Percentiles rank a stretch among this genome's conserved stretches.
phyloP scores from a whole-genome alignment of 371 early-diverging fungal species.

The Syncephalastrum contaminatum region DNA sequence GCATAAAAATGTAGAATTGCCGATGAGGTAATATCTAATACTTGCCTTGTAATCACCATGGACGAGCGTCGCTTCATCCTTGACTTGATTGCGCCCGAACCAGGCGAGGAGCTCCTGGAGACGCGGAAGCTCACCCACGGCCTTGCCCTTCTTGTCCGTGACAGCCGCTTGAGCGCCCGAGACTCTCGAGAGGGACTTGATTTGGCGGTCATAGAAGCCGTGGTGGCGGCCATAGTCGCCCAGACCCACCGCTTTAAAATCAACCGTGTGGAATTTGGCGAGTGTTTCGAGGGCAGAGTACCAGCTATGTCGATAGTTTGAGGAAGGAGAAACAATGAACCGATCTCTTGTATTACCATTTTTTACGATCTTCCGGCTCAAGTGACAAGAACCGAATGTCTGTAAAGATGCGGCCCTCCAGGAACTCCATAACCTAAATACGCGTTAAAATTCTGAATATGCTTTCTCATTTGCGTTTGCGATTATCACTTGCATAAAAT shows the following conservation, averaged over 20 bases:
- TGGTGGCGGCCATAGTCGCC: conserved; percentile 58
- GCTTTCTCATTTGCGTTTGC: conserved; percentile 1
- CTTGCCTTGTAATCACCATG: conserved; percentile 89
- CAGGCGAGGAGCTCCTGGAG: conserved; percentile 69
- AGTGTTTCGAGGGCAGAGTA: conserved; percentile 68
- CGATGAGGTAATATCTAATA: background rate
- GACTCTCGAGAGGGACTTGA: conserved; percentile 64
- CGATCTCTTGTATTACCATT: conserved; percentile 36
- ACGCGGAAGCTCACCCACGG: conserved; percentile 66
- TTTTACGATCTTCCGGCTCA: conserved; percentile 50
- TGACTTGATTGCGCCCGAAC: conserved; percentile 63
- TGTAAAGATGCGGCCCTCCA: conserved; percentile 81
- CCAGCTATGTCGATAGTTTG: conserved; percentile 47
- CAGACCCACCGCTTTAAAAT: conserved; percentile 65
- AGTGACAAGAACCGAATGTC: conserved; percentile 57
- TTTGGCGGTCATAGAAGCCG: conserved; percentile 82
- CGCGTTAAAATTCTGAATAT: conserved; percentile 7
- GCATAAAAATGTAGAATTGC: too few species aligned
- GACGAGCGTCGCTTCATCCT: conserved; percentile 75
- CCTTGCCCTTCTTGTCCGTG: conserved; percentile 46
- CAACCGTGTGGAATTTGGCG: conserved; percentile 75
- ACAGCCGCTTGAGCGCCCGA: conserved; percentile 66
- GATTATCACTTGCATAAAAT: conserved; percentile 66
- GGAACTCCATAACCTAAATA: conserved; percentile 79
- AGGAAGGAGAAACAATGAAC: background rate